Evolutionary conservation across 2,329 filamentous ascomycete genomes (phyloP).

Genomic region (Pseudocercospora vitis): DNA sequence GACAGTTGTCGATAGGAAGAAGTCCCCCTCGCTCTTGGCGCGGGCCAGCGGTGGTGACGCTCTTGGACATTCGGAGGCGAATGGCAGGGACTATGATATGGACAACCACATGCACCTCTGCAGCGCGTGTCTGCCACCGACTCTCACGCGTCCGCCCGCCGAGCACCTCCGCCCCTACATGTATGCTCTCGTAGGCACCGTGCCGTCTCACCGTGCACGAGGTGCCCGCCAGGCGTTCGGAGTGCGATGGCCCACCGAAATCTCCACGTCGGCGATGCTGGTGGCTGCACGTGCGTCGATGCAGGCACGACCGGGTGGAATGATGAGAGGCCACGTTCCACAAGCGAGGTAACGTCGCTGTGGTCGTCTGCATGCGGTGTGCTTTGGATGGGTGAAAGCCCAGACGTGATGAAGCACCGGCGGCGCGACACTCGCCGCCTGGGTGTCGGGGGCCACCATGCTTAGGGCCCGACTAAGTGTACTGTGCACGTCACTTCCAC

Average conservation of each 20-base stretch:
- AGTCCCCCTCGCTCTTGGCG: neutral
- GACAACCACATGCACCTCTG: too few species aligned
- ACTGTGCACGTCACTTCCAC: too few species aligned
- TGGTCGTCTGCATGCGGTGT: conserved; percentile 1
- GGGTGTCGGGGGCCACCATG: neutral
- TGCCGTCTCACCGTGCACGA: neutral
- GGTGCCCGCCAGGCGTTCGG: neutral
- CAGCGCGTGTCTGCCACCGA: neutral
- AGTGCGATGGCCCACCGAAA: conserved; percentile 1
- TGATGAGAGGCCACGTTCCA: neutral
- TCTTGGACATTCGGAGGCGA: neutral
- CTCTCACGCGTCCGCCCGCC: conserved; percentile 1
- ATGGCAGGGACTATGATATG: too few species aligned
- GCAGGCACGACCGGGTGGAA: conserved; percentile 1
- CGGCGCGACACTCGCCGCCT: neutral
- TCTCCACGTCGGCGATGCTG: conserved; percentile 4
- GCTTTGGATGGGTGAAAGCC: too few species aligned
- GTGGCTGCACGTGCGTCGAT: neutral
- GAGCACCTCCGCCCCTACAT: conserved; percentile 9
- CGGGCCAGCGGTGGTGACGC: neutral
- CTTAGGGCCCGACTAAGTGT: neutral
- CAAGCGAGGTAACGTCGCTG: conserved; percentile 3
- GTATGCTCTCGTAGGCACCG: conserved; percentile 3
- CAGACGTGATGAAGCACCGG: conserved; percentile 3
- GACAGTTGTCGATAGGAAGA: too few species aligned